Conservation (phyloP, 306 rosid species). For the Casuarina glauca region DNA sequence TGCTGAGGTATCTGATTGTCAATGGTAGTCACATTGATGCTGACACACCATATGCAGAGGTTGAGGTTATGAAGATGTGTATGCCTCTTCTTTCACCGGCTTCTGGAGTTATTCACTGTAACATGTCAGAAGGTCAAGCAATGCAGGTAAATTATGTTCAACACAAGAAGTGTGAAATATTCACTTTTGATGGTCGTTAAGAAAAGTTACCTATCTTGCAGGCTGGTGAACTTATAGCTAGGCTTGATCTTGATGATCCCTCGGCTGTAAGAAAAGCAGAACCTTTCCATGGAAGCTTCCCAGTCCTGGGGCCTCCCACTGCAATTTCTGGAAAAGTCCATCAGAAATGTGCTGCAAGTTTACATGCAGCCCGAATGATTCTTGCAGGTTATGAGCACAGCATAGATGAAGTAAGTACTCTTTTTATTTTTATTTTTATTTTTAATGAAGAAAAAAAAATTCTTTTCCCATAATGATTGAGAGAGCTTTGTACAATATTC, state of each 20-base stretch:
- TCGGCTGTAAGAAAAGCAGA: slow-evolving; percentile 95
- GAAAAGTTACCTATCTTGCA: slow-evolving; percentile 30
- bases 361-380: slow-evolving; percentile 88
- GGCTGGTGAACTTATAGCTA: slow-evolving; percentile 96
- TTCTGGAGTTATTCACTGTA: slow-evolving; percentile 84
- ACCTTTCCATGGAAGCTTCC: slow-evolving; percentile 85
- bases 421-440: not conserved
- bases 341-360: slow-evolving; percentile 90
- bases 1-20: slow-evolving; percentile 70
- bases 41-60: slow-evolving; percentile 51
- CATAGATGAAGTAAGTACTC: slow-evolving; percentile 60
- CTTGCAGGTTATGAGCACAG: slow-evolving; percentile 94
- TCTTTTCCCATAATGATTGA: slow-evolving; percentile 12
- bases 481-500: slow-evolving; percentile 9
- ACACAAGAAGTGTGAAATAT: slow-evolving; percentile 11
- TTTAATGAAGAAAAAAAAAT: not conserved
- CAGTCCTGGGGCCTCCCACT: slow-evolving; percentile 84
- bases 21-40: slow-evolving; percentile 74
- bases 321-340: slow-evolving; percentile 95
- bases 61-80: slow-evolving; percentile 99
- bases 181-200: slow-evolving; percentile 16
- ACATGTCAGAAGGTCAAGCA: slow-evolving; percentile 95
- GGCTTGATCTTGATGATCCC: slow-evolving; percentile 96
- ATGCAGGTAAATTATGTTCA: slow-evolving; percentile 74
- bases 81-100: slow-evolving; percentile 99